Conservation (phyloP, 2,329 filamentous ascomycete genomes). For the Colletotrichum tropicale region DNA sequence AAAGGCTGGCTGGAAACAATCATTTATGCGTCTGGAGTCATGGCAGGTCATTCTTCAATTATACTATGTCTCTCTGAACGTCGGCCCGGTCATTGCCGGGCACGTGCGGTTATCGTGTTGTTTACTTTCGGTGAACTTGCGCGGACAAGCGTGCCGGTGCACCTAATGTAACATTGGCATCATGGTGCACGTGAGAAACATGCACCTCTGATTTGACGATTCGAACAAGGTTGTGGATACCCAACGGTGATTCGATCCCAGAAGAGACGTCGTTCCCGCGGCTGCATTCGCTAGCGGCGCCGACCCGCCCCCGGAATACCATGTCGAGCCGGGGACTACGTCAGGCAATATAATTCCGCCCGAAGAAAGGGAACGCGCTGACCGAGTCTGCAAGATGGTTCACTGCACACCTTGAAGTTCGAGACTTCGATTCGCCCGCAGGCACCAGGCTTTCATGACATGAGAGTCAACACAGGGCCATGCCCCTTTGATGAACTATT, state of each 20-base stretch:
- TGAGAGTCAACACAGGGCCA: not conserved
- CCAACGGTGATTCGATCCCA: not conserved
- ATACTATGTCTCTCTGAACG: not conserved
- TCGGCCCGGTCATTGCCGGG: not conserved
- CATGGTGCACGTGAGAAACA: not conserved
- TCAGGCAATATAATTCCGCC: not conserved
- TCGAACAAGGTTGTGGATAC: not conserved
- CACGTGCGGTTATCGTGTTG: constrained; percentile 1
- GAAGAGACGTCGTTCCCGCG: not conserved
- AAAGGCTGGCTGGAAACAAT: not conserved
- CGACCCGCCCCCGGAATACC: not conserved
- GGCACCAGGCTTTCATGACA: not conserved
- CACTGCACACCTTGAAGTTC: not conserved
- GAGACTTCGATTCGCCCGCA: not conserved
- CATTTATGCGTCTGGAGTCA: not conserved
- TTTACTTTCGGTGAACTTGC: not conserved
- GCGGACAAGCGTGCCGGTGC: not conserved
- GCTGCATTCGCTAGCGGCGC: not conserved
- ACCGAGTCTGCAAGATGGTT: not conserved
- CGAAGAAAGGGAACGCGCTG: not conserved
- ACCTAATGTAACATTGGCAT: not conserved
- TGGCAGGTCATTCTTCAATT: not conserved
- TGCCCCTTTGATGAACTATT: not conserved
- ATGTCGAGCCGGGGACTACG: not conserved
- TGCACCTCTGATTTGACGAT: not conserved